phyloP scores from a whole-genome alignment of 2,329 filamentous ascomycete species.

The Nigrospora osmanthi region DNA sequence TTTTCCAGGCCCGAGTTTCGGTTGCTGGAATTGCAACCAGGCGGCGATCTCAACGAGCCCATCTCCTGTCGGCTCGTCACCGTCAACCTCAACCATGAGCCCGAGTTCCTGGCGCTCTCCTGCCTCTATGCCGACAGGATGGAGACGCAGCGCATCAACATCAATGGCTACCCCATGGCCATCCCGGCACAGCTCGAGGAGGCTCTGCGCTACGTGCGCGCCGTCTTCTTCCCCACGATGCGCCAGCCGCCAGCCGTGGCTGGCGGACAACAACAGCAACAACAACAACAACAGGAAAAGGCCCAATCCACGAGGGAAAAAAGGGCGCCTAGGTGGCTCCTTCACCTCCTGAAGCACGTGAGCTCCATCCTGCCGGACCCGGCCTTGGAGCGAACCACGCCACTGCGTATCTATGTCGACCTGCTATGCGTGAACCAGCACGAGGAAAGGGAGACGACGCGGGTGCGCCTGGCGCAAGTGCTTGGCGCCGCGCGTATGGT shows the following conservation, averaged over 20 bases:
- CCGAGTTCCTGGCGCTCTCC: conserved; percentile 7
- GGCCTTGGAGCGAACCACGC: not conserved
- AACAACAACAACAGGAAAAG: too few relatives aligned
- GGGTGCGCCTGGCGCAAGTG: not conserved
- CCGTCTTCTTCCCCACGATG: conserved; percentile 21
- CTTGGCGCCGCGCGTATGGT: conserved; percentile 14
- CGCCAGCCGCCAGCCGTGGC: not conserved
- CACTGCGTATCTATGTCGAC: conserved; percentile 6
- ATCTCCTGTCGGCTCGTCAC: conserved; percentile 25
- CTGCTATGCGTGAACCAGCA: conserved; percentile 5
- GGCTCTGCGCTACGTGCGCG: conserved; percentile 22
- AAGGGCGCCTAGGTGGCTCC: conserved; percentile 5
- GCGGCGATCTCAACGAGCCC: conserved; percentile 16
- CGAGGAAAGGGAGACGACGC: conserved; percentile 3
- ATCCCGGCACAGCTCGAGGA: conserved; percentile 19
- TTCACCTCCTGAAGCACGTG: conserved; percentile 4
- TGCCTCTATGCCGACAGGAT: conserved; percentile 4
- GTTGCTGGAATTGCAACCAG: conserved; percentile 22
- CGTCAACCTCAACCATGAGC: conserved; percentile 11
- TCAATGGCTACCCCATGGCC: conserved; percentile 16
- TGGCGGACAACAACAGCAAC: not conserved
- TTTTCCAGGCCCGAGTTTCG: conserved; percentile 19
- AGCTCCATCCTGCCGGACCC: conserved; percentile 2
- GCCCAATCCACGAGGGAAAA: not conserved
- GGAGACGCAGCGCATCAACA: conserved; percentile 18